Evolutionary conservation across 805 yeast genomes (phyloP).

Genomic region (Metschnikowia chrysomelidarum): DNA sequence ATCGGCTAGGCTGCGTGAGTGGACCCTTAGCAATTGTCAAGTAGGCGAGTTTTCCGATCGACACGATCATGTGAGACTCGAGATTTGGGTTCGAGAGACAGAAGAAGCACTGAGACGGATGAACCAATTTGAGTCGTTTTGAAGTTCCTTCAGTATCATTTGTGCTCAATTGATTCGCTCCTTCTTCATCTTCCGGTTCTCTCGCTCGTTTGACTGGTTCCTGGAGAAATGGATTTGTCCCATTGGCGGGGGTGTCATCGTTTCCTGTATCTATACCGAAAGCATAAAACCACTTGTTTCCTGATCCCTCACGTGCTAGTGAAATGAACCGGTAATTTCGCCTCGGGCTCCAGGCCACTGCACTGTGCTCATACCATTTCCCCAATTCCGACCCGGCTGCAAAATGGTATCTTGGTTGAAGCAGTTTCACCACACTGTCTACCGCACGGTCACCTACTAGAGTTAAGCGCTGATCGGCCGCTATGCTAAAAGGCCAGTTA

Average conservation of each 20-base stretch:
- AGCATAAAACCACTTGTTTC: conserved; percentile 72
- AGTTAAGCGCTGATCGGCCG: conserved; percentile 41
- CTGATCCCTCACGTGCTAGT: conserved; percentile 55
- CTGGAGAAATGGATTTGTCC: conserved; percentile 24
- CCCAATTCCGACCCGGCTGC: conserved; percentile 51
- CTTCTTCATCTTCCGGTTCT: conserved; percentile 2
- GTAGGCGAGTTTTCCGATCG: conserved; percentile 67
- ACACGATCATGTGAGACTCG: conserved; percentile 75
- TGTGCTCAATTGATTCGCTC: background rate
- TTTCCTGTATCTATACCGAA: conserved; percentile 38
- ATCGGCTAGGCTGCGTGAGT: conserved; percentile 49
- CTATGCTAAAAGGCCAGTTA: conserved; percentile 58
- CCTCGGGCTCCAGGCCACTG: conserved; percentile 55
- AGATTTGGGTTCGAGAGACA: conserved; percentile 78
- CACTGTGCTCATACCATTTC: conserved; percentile 50
- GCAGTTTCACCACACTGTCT: conserved; percentile 43
- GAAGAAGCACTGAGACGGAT: conserved; percentile 71
- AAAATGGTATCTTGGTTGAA: conserved; percentile 68
- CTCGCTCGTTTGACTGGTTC: conserved; percentile 5
- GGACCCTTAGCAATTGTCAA: conserved; percentile 88
- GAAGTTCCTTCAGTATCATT: background rate
- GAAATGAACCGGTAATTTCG: conserved; percentile 62
- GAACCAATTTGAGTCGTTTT: conserved; percentile 34
- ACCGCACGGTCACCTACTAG: conserved; percentile 44
- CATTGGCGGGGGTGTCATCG: conserved; percentile 14